Base-by-base conservation (phyloP, 768 basidiomycete species). In the Mycena capillaripes region DNA sequence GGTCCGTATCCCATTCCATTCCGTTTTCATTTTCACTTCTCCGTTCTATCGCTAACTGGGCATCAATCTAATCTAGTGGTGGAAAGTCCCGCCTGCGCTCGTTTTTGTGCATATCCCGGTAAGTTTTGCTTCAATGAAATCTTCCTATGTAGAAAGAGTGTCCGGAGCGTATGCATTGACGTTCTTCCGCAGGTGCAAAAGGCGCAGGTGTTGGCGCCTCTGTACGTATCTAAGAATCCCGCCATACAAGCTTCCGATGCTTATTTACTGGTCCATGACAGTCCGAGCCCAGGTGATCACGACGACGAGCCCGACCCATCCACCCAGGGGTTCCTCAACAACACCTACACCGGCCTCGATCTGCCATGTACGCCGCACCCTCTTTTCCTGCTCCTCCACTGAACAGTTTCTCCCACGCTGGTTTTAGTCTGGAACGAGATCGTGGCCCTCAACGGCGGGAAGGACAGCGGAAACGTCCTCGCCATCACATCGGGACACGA, bases 401-500 rank as follows among this genome's bases (percentile, higher is more conserved):
- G 25, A 38, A 38, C 38, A 2, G 4, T 38, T 62, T 58, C 7
- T 38, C 12, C 9, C 3, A 11, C 14, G 2, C 53, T 32, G 21
- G 21, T n/a, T 30, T 46, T 25, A 75, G 75, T 75, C 59, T 75
- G 71, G 71, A 42, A 70, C 40, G 71, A 71, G n/a, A 71, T 75
- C 56, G 64, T 73, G 34, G 62, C 32, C 3, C 27, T 75, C 30
- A 69, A 75, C 66, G 59, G 55, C 55, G 71, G 68, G 3, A 52
- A 40, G 9, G 34, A 52, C 27, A 11, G 27, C 48, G 72, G 75
- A 17, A 62, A 17, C 32, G 75, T 75, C 3, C 75, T 75, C 50
- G 75, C 71, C 5, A 66, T 75, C 21, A 75, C 75, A 55, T 75
- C 75, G 4, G 75, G 75, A n/a, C 75, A 75, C 66, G 75, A 75